These are phyloP conservation scores for Amanita molliuscula DNA, from an alignment of 768 basidiomycete species.

Conservation along the genomic window DNA sequence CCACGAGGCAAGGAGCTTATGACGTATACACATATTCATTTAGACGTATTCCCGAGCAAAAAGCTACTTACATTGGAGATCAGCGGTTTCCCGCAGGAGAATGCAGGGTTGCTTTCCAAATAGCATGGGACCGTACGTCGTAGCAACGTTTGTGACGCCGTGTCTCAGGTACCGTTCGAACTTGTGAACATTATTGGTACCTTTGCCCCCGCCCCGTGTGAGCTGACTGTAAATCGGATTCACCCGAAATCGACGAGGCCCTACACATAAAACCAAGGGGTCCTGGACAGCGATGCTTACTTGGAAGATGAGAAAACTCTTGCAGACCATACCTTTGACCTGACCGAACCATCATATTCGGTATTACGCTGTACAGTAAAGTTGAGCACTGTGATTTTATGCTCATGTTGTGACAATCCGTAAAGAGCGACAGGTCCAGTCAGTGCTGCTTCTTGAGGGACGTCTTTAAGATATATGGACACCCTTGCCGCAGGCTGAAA, in stretches of 20 bases:
- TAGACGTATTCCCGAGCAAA: background rate
- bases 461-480: slow-evolving; percentile 63
- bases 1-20: slow-evolving; percentile 74
- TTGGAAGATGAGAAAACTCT: background rate
- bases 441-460: slow-evolving; percentile 50
- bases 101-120: slow-evolving; percentile 82
- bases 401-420: slow-evolving; percentile 87
- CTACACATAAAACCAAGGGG: slow-evolving; percentile 79
- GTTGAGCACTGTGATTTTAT: slow-evolving; percentile 88
- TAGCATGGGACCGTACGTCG: slow-evolving; percentile 78
- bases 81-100: slow-evolving; percentile 59
- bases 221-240: slow-evolving; percentile 92
- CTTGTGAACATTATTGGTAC: slow-evolving; percentile 95
- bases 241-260: slow-evolving; percentile 74
- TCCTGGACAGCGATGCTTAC: slow-evolving; percentile 39
- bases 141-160: slow-evolving; percentile 73
- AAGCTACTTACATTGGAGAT: slow-evolving; percentile 46
- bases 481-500: slow-evolving; percentile 74
- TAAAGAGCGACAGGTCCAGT: slow-evolving; percentile 55
- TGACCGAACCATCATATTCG: slow-evolving; percentile 80
- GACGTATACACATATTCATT: slow-evolving; percentile 4
- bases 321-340: slow-evolving; percentile 62
- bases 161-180: slow-evolving; percentile 86
- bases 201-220: slow-evolving; percentile 80
- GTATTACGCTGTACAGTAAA: slow-evolving; percentile 93